Conservation (phyloP, 2,329 filamentous ascomycete species). For the Eutypella sp. region DNA sequence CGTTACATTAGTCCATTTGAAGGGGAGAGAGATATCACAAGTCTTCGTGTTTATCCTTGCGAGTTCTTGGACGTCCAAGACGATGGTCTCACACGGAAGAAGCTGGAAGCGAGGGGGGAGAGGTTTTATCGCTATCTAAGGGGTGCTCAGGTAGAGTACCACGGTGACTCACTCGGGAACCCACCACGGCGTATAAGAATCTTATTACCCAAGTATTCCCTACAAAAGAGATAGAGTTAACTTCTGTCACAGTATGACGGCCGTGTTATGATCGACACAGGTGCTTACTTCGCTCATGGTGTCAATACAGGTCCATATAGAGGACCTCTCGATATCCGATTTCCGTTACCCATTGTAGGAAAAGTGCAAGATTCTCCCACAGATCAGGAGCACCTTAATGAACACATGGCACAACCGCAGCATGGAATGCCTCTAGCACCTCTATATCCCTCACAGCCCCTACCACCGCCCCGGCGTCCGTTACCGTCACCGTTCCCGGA, state of each 20-base stretch:
- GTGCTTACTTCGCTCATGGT: neutral
- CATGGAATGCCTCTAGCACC: neutral
- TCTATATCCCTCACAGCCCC: neutral
- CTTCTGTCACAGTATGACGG: neutral
- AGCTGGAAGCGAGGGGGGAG: conserved; percentile 1
- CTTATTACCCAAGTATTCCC: neutral
- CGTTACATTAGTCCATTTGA: conserved; percentile 3
- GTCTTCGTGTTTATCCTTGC: conserved; percentile 1
- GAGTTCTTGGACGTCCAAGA: conserved; percentile 1
- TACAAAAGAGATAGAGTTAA: neutral
- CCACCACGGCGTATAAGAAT: neutral
- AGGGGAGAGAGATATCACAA: conserved; percentile 4
- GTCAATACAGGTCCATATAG: neutral
- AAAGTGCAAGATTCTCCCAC: neutral
- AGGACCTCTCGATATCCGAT: neutral
- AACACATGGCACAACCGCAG: too few relatives aligned
- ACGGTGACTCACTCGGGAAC: neutral
- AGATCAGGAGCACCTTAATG: neutral
- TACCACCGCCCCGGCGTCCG: neutral
- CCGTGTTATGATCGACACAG: neutral
- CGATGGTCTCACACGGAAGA: conserved; percentile 1
- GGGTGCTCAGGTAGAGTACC: conserved; percentile 1
- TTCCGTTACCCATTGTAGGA: neutral
- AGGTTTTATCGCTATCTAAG: conserved; percentile 3
- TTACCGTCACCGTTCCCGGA: neutral